Conservation (phyloP, 202 grass and related monocot species). For the Eragrostis tef region DNA sequence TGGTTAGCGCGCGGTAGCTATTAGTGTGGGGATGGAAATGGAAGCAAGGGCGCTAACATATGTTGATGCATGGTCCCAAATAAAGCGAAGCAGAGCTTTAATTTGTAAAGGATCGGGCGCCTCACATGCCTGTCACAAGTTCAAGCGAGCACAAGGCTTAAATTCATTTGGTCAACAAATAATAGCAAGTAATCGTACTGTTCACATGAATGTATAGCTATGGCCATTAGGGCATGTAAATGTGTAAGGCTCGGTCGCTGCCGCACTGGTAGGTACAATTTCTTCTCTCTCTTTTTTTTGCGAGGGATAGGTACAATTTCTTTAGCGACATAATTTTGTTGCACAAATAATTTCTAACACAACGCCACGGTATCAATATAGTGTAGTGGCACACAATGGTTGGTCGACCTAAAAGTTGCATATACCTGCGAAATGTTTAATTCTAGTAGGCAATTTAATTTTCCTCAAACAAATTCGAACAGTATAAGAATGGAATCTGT, state of each 20-base stretch:
- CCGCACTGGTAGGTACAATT: neutral
- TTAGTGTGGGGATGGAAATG: conserved; percentile 52
- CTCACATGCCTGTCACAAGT: conserved; percentile 40
- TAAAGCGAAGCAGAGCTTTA: conserved; percentile 6
- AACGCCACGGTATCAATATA: too few relatives aligned
- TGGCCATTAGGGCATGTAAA: neutral
- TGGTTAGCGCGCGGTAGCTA: conserved; percentile 27
- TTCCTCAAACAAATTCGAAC: too few relatives aligned
- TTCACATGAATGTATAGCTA: neutral
- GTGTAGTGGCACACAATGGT: neutral
- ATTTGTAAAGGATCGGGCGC: conserved; percentile 40
- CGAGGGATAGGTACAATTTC: neutral
- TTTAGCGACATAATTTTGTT: neutral
- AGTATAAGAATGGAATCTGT: too few relatives aligned
- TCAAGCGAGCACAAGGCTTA: conserved; percentile 34
- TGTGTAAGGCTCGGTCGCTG: neutral
- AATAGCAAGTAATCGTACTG: neutral
- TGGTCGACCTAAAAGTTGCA: neutral
- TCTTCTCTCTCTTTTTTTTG: neutral
- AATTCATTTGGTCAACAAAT: conserved; percentile 43
- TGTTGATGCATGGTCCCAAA: conserved; percentile 40
- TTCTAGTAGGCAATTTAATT: too few relatives aligned
- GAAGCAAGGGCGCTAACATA: conserved; percentile 29
- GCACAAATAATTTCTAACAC: neutral
- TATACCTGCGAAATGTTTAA: neutral